Evolutionary conservation across 768 basidiomycete species (phyloP), one percentile per base, ranked within the genome.

Genomic region (Boletus rufocinnamomeus): DNA sequence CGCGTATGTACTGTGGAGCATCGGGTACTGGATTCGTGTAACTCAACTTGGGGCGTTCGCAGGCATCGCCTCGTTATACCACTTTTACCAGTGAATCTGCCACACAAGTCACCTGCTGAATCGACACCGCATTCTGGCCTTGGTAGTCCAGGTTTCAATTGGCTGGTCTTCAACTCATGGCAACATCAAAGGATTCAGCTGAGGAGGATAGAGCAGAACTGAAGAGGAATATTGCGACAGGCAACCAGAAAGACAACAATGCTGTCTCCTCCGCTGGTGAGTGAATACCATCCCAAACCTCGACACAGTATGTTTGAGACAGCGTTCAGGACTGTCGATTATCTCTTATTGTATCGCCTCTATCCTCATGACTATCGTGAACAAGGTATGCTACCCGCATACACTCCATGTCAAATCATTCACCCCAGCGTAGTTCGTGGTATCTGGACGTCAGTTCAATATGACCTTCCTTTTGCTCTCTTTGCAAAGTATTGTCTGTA

Each of bases 401-500:
- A 2, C 25, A 2, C 41, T 49, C 11, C 23, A 21, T 35, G 27
- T 30, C 46, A 23, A 11, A 32, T 30, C 19, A 46, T 54, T 63
- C 57, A 65, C 37, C 21, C 28, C 11, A 48, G 35, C 49, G 37
- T 66, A 98, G 91, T 98, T 90, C 65, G 93, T 98, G 56, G 96
- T 98, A 8, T 98, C 95, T 2, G 97, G 97, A 6, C 80, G 80
- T 32, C 74, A 91, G 65, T 99, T 98, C 75, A 93, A 91, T 63
- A 98, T 98, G 97, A 98, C 91, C 63, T 98, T 98, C 70, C 80
- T 98, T 45, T 83, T 99, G 41, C 81, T 98, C 38, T 87, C 88
- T 56, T 91, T 98, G 56, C 97, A 99, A 71, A 93, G 92, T 2
- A 74, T 82, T 32, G 95, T 99, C 63, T 98, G 95, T 73, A 84